A percentile compares a stretch with the other conserved stretches of the same genome.
phyloP scores from a whole-genome alignment of 2,329 filamentous ascomycete genomes.

The Podosphaera aphanis region DNA sequence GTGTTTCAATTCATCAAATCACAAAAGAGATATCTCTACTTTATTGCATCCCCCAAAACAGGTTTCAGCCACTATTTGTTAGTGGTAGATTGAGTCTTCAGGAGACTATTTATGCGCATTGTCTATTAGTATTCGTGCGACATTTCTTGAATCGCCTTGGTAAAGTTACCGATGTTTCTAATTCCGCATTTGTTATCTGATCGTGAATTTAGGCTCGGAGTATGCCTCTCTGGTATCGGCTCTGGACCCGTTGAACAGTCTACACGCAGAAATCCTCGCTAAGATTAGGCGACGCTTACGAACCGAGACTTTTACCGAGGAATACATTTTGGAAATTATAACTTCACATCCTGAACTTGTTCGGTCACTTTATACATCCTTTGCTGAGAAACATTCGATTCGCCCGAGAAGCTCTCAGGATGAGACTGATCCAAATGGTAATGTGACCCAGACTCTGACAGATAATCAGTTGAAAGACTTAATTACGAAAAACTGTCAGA shows the following conservation, averaged over 20 bases:
- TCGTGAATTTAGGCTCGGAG: slow-evolving; percentile 35
- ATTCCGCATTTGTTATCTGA: slow-evolving; percentile 1
- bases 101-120: slow-evolving; percentile 93
- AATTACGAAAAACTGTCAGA: slow-evolving; percentile 58
- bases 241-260: slow-evolving; percentile 57
- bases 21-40: slow-evolving; percentile 94
- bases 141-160: slow-evolving; percentile 93
- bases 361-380: slow-evolving; percentile 69
- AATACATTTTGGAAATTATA: slow-evolving; percentile 97
- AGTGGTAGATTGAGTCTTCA: slow-evolving; percentile 72
- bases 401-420: slow-evolving; percentile 27
- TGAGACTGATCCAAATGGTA: slow-evolving; percentile 29
- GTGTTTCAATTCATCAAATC: slow-evolving; percentile 92
- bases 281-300: slow-evolving; percentile 91
- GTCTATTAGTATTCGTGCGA: slow-evolving; percentile 90
- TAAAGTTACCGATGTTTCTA: slow-evolving; percentile 3
- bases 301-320: slow-evolving; percentile 90
- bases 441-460: slow-evolving; percentile 44
- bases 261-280: slow-evolving; percentile 59
- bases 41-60: slow-evolving; percentile 95
- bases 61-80: slow-evolving; percentile 76
- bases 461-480: slow-evolving; percentile 50
- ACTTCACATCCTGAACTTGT: slow-evolving; percentile 71
- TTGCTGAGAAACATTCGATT: slow-evolving; percentile 62
- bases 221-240: slow-evolving; percentile 70